These are phyloP conservation scores for Rhododendron mucronatum DNA, from an alignment of 148 eudicot genomes.

Conservation along the genomic window DNA sequence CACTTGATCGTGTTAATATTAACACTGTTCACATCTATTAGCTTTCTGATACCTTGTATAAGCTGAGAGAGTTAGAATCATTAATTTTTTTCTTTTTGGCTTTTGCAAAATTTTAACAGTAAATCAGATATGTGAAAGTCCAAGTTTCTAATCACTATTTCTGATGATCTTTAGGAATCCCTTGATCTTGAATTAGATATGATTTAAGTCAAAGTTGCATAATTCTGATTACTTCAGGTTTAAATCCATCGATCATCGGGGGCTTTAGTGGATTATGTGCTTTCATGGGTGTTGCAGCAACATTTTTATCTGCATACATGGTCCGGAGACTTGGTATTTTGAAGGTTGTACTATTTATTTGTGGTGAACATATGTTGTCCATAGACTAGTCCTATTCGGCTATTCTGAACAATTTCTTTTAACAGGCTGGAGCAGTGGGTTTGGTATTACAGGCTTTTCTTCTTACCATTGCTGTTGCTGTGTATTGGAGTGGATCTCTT, in stretches of 20 bases:
- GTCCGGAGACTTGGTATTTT: slow-evolving; percentile 73
- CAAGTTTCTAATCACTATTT: background rate
- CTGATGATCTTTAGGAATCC: slow-evolving; percentile 1
- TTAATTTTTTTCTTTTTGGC: background rate
- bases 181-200: background rate
- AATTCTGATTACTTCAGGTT: slow-evolving; percentile 44
- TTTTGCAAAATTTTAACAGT: background rate
- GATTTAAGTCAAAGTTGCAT: background rate
- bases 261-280: slow-evolving; percentile 93
- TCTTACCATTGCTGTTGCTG: slow-evolving; percentile 78
- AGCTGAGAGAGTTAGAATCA: background rate
- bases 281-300: slow-evolving; percentile 94
- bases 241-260: slow-evolving; percentile 78
- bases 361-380: background rate
- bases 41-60: background rate
- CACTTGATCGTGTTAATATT: background rate
- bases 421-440: slow-evolving; percentile 95
- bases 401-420: slow-evolving; percentile 9
- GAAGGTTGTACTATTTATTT: slow-evolving; percentile 48
- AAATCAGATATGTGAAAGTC: background rate
- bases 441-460: slow-evolving; percentile 76
- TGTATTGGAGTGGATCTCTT: slow-evolving; percentile 80
- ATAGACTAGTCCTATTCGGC: background rate
- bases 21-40: background rate
- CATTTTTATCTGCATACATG: slow-evolving; percentile 72